Evolutionary conservation across 2,329 filamentous ascomycete genomes (phyloP), one percentile per base, ranked within the genome.

Genomic region (Gliomastix tumulicola): DNA sequence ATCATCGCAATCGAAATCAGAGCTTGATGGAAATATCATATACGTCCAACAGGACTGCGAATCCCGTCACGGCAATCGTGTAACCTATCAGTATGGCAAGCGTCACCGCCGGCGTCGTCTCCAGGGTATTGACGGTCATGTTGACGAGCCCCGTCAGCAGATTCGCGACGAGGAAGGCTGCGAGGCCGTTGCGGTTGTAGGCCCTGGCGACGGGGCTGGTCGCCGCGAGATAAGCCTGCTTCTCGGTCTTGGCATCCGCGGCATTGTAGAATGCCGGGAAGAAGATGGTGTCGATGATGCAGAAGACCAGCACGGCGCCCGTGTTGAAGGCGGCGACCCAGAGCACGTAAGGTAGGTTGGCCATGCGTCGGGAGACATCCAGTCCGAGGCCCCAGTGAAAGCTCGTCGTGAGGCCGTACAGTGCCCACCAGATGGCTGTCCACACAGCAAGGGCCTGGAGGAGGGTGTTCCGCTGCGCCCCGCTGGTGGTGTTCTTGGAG

Each of bases 251-350:
- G 11, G 56, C 52, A 37, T 71, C 68, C 2, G 60, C 60, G 3
- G 76, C 73, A 43, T 71, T 77, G 57, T 88, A 77, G 6, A 83
- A 73, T 3, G 70, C 66, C 1, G 87, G 85, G 57, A 95, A 94
- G 57, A 89, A 80, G 4, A 85, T 19, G 4, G 75, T 80, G 57
- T 98, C 90, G 18, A 92, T 72, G 12, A 81, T 55, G 50, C 81
- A 88, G 57, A 90, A 95, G 2, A 82, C 70, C 7, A 86, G 66
- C 9, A 98, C 68, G 55, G 95, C 88, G n/a, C 74, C 69, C 42
- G 77, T 82, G 65, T 97, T 98, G 68, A 92, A 96, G 4, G 87
- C 82, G n/a, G 81, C 74, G 7, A 94, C 83, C 88, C 90, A 97
- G 31, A 95, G 68, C 30, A 97, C 75, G 56, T 98, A 98, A 0